Base-by-base conservation (phyloP, 257 asterid genomes). In the Solanum etuberosum region DNA sequence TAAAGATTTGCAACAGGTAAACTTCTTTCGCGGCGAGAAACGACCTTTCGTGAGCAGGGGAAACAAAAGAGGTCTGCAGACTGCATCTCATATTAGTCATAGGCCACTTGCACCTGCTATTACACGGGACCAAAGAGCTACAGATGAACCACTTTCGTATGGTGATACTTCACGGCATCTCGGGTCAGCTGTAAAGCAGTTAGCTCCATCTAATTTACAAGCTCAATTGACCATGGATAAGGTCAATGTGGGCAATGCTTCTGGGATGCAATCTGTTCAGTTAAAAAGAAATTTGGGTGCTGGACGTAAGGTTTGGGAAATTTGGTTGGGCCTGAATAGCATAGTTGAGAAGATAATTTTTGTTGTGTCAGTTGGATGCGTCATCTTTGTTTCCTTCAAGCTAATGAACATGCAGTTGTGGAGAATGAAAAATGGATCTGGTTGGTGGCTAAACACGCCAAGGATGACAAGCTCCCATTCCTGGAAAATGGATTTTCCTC, bases 121-220 rank as follows among this genome's bases (percentile, higher is more conserved):
- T 87, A 88, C 92, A 77, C 77, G 85, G 86, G 95, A 93, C 89
- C 93, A 87, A 89, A 93, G 95, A 91, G 93, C 89, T 72, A 74
- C 80, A 86, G 95, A 92, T 83, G 93, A 88, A 70, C 18, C 94
- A 80, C 85, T 88, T 78, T 89, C 91, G 13, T 38, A 83, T 85
- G 80, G 90, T 86, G 96, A 91, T 88, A 87, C 90, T 85, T 91
- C 95, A 18, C 91, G 90, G 74, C 94, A 94, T 91, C 94, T 96
- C 83, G 97, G 99, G 65, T 76, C 93, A 85, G 98, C 98, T 72
- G 98, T 91, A 85, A 93, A 96, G 91, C 98, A 94, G 91, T 94
- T 97, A 86, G 88, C 98, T 89, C 96, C 97, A 83, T 91, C 92
- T 74, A 92, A 91, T 90, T 90, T 95, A 86, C 96, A 92, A 89